Conservation (phyloP, 1,284 basidiomycete species). For the Puccinia hordei region DNA sequence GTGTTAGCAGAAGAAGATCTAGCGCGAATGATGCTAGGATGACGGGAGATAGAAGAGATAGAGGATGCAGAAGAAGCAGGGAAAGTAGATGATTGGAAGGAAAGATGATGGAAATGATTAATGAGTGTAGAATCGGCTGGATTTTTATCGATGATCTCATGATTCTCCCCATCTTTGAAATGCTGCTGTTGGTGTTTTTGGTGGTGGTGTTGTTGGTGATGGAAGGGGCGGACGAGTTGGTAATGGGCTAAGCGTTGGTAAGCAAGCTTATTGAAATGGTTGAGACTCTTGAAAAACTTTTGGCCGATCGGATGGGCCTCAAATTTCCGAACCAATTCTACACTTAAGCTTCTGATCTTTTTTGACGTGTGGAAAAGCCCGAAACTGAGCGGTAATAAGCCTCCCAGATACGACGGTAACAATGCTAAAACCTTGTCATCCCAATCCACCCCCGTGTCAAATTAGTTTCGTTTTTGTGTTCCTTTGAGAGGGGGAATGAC, state of each 20-base stretch:
- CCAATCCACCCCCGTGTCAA: background rate
- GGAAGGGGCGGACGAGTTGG: background rate
- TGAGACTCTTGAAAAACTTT: slow-evolving; percentile 78
- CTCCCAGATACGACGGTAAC: slow-evolving; percentile 76
- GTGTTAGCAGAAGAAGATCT: background rate
- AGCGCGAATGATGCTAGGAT: background rate
- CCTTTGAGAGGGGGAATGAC: slow-evolving; percentile 53
- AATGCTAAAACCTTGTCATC: slow-evolving; percentile 71
- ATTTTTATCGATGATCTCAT: background rate
- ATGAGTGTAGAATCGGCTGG: background rate
- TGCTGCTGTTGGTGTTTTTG: background rate
- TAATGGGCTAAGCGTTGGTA: slow-evolving; percentile 58
- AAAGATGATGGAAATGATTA: background rate
- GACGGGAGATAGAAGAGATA: background rate
- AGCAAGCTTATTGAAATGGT: slow-evolving; percentile 86
- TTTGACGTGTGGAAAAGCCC: slow-evolving; percentile 84
- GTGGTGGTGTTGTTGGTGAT: background rate
- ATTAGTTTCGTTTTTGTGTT: background rate
- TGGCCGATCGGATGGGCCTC: slow-evolving; percentile 76
- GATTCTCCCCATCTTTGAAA: background rate
- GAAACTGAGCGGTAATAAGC: slow-evolving; percentile 80
- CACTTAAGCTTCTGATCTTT: slow-evolving; percentile 72
- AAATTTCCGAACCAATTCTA: slow-evolving; percentile 79
- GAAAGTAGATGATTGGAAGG: background rate
- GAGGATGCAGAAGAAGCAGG: background rate